A percentile compares a stretch with the other conserved stretches of the same genome.
phyloP scores from a whole-genome alignment of 1,139 yeast species.

The Candida dubliniensis region DNA sequence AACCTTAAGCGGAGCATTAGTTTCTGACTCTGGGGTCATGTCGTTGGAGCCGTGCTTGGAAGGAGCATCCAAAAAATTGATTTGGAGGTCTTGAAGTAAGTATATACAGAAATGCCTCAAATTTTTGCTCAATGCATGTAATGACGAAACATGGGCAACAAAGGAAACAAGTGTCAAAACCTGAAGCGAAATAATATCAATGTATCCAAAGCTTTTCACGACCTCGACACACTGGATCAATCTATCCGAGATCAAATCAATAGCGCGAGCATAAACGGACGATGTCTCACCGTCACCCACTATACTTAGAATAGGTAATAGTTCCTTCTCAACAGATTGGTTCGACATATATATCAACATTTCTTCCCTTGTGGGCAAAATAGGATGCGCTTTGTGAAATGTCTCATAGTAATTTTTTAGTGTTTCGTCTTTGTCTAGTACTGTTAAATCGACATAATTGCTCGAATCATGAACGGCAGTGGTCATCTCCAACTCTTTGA shows the following conservation, averaged over 20 bases:
- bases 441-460: slow-evolving; percentile 11
- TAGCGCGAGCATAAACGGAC: slow-evolving; percentile 32
- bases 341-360: slow-evolving; percentile 28
- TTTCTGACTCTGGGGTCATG: slow-evolving; percentile 10
- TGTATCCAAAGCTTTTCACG: slow-evolving; percentile 20
- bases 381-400: slow-evolving; percentile 46
- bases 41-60: neutral
- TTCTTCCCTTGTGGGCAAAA: slow-evolving; percentile 38
- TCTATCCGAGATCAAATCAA: slow-evolving; percentile 32
- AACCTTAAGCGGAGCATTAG: slow-evolving; percentile 4
- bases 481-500: slow-evolving; percentile 11
- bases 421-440: slow-evolving; percentile 19
- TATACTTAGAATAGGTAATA: slow-evolving; percentile 45
- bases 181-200: slow-evolving; percentile 45
- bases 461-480: slow-evolving; percentile 9
- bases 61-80: slow-evolving; percentile 32
- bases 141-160: slow-evolving; percentile 47
- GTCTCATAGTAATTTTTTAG: slow-evolving; percentile 35
- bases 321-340: slow-evolving; percentile 34
- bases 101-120: slow-evolving; percentile 40
- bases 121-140: slow-evolving; percentile 42
- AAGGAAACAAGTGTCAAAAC: slow-evolving; percentile 36
- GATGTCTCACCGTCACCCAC: slow-evolving; percentile 45
- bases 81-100: slow-evolving; percentile 31
- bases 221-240: slow-evolving; percentile 34